Base-by-base conservation (phyloP, 1,284 basidiomycete genomes). In the Fomitopsis pinicola region DNA sequence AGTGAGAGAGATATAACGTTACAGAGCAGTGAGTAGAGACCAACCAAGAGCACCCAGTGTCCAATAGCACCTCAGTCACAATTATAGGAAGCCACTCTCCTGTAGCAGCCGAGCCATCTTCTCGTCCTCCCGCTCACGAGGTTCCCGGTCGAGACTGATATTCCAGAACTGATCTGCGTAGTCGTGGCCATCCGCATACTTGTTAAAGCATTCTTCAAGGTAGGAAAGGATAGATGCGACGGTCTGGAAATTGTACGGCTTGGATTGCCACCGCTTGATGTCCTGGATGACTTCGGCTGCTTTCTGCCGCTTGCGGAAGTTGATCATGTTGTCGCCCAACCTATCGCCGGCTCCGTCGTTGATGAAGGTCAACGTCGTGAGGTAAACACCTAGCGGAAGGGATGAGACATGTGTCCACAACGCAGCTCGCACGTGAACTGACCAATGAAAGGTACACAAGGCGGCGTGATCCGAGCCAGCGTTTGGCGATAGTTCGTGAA, bases 361-460 rank as follows among this genome's bases (percentile, higher is more conserved):
- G 73, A 98, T 97, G 76, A 99, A 98, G 3, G 95, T 96, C 61
- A 99, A 81, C 28, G 94, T 94, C 4, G 96, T 95, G 19, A 99
- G 84, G 79, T 97, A 98, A 60, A 98, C 93, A 68, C 97, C 95
- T 97, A 58, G 10, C 28, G 38, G 17, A 35, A 46, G 30, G 28
- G 12, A 46, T 59, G 42, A 55, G 42, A 57, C 38, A 9, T 38
- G 17, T 33, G 8, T 17, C 57, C 42, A 48, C 45, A 42, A 33
- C 12, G 53, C 22, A 15, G n/a, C 5, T 5, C 28, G 5, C 35
- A 10, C n/a, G 17, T 33, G 3, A 26, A 75, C 82, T 67, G 68
- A 95, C 95, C 97, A 58, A 99, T 90, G 78, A 99, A 99, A 5
- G 97, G 97, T 0, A 99, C 96, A 74, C 96, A 98, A 55, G 97